Conservation (phyloP, 2,329 filamentous ascomycete species). For the Decorospora gaudefroyi region DNA sequence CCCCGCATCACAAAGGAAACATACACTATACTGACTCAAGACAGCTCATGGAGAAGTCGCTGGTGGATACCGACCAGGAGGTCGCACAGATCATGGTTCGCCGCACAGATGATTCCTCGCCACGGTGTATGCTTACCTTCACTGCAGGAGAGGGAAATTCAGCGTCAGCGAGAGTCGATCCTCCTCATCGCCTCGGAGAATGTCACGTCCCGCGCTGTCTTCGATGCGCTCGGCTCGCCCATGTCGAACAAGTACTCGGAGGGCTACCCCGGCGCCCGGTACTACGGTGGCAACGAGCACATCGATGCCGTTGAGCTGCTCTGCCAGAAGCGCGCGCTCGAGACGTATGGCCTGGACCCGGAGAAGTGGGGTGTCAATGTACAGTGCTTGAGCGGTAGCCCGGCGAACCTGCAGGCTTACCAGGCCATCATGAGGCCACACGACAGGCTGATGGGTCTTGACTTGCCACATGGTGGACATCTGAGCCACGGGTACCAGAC, state of each 20-base stretch:
- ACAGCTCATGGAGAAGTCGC: conserved; percentile 93
- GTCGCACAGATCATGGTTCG: conserved; percentile 95
- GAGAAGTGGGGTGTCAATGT: conserved; percentile 98
- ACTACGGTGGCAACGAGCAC: conserved; percentile 96
- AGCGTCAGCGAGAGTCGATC: conserved; percentile 97
- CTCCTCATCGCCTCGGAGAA: conserved; percentile 58
- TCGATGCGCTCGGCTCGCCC: conserved; percentile 57
- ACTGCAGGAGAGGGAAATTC: conserved; percentile 80
- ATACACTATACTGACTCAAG: conserved; percentile 45
- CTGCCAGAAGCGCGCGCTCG: conserved; percentile 86
- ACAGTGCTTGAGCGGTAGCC: conserved; percentile 81
- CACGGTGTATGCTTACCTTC: conserved; percentile 18
- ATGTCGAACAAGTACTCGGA: conserved; percentile 95
- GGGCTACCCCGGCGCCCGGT: conserved; percentile 92
- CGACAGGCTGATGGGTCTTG: conserved; percentile 94
- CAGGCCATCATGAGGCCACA: conserved; percentile 95
- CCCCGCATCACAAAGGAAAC: conserved; percentile 25
- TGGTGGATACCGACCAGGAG: conserved; percentile 89
- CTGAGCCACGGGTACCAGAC: conserved; percentile 98
- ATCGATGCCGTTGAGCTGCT: conserved; percentile 89
- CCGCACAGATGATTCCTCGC: neutral
- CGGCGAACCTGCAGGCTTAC: conserved; percentile 97
- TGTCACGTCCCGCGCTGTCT: conserved; percentile 47
- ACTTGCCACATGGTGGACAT: conserved; percentile 92
- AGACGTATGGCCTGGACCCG: conserved; percentile 80